Base-by-base conservation (phyloP, 1,284 basidiomycete species). In the Sanguinoderma infundibulare region DNA sequence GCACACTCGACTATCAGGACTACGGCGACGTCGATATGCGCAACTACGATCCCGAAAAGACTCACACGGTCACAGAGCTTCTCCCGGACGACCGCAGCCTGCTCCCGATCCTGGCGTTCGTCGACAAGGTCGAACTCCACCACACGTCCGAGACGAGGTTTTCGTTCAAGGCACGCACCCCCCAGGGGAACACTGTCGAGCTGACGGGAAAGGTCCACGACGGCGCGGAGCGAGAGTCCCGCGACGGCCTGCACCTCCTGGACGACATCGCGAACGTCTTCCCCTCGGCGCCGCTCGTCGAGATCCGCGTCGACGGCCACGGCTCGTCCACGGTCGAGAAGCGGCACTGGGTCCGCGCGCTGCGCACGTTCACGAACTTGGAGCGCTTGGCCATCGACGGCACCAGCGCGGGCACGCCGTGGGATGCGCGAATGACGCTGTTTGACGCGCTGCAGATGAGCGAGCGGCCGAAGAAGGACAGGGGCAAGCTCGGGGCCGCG, bases 361-460 rank as follows among this genome's bases (percentile, higher is more conserved):
- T 52, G 26, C 36, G 39, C 22, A 34, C 56, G 30, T 58, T 58
- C 39, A 32, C 56, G 20, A 12, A 3, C 14, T n/a, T 58, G 22
- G 50, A 58, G 39, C 32, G 49, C 5, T 6, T 61, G 39, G 15
- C 32, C 10, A 28, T 61, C 40, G 58, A 39, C 22, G 28, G 35
- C 35, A 50, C 44, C 24, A 9, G 22, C 20, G 15, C 36, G 9
- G 17, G 26, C 24, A 36, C 28, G 3, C 15, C 4, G 10, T 49
- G 14, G 26, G 58, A 59, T 46, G 36, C 38, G 24, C 58, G 58
- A 9, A n/a, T 30, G 2, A 30, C 42, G n/a, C 53, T 59, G 8
- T 40, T 59, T 28, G 46, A 49, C 5, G 58, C 53, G 5, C 42
- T 59, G 53, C 42, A 26, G 42, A 46, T 46, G 42, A 26, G 42